Conservation (phyloP, 2,329 filamentous ascomycete species). For the Drechslera avenae region DNA sequence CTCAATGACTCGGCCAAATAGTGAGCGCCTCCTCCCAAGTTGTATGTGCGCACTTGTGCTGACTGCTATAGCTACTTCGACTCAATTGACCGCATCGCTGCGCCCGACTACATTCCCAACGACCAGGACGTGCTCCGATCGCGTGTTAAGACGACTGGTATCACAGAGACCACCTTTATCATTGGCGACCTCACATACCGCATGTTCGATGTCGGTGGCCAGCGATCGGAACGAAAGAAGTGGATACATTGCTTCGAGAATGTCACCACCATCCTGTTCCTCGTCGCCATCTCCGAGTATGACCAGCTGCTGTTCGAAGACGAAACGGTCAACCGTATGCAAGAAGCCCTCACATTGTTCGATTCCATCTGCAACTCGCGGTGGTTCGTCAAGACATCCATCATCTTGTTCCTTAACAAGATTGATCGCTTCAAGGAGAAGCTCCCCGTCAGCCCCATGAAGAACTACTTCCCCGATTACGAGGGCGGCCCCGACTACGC, state of each 20-base stretch:
- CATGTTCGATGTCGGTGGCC: slow-evolving; percentile 95
- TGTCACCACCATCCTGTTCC: slow-evolving; percentile 93
- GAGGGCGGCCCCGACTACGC: slow-evolving; percentile 93
- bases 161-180: slow-evolving; percentile 95
- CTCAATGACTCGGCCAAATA: slow-evolving; percentile 96
- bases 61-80: slow-evolving; percentile 79
- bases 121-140: slow-evolving; percentile 94
- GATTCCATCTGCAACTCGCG: slow-evolving; percentile 75
- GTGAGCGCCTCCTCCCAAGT: slow-evolving; percentile 62
- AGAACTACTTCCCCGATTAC: slow-evolving; percentile 77
- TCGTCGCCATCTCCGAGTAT: slow-evolving; percentile 96
- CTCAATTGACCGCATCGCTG: slow-evolving; percentile 87
- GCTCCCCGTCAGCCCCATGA: slow-evolving; percentile 73
- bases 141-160: slow-evolving; percentile 97
- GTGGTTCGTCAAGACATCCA: slow-evolving; percentile 75
- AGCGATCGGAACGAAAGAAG: slow-evolving; percentile 92
- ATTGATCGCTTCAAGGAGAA: slow-evolving; percentile 78
- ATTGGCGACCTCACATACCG: slow-evolving; percentile 93
- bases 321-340: slow-evolving; percentile 81
- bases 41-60: slow-evolving; percentile 19
- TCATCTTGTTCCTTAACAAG: slow-evolving; percentile 77
- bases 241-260: slow-evolving; percentile 96
- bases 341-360: slow-evolving; percentile 72
- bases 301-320: slow-evolving; percentile 96
- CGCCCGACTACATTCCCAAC: slow-evolving; percentile 90